Percentiles rank a stretch among this genome's conserved stretches.
These are phyloP conservation scores for Capillidium rhysosporum DNA, from an alignment of 371 early-diverging fungal species.

Conservation along the genomic window DNA sequence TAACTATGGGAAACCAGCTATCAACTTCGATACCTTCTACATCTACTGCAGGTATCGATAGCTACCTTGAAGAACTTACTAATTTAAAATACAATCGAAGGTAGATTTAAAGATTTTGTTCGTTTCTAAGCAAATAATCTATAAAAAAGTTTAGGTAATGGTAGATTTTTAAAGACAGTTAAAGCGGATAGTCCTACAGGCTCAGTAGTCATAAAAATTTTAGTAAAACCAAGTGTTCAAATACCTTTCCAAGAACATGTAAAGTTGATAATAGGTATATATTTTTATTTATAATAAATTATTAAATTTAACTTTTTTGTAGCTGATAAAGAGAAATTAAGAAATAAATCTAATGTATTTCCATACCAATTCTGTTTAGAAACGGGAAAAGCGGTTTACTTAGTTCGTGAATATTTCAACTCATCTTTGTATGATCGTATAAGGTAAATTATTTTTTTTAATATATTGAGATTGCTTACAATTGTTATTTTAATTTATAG, in stretches of 20 bases:
- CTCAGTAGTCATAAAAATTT: conserved; percentile 73
- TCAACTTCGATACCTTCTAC: conserved; percentile 32
- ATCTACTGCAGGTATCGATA: conserved; percentile 41
- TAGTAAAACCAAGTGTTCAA: conserved; percentile 60
- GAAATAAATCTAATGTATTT: conserved; percentile 52
- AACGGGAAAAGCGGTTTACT: conserved; percentile 72
- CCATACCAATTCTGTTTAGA: conserved; percentile 62
- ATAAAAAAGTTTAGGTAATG: conserved; percentile 49
- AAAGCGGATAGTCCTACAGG: conserved; percentile 55
- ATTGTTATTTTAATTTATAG: conserved; percentile 22
- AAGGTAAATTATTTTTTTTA: conserved; percentile 23
- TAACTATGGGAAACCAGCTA: conserved; percentile 40
- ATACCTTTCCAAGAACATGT: conserved; percentile 16
- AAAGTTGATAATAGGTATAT: conserved; percentile 6
- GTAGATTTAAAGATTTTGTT: conserved; percentile 12
- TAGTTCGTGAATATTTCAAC: conserved; percentile 69
- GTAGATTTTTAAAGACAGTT: conserved; percentile 86
- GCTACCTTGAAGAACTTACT: conserved; percentile 44
- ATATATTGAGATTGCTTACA: neutral
- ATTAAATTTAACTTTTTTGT: neutral
- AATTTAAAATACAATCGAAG: conserved; percentile 53
- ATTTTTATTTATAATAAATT: neutral
- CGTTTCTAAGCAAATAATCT: neutral
- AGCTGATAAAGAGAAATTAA: conserved; percentile 44
- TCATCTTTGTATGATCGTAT: conserved; percentile 86